A percentile compares a stretch with the other conserved stretches of the same genome.
Evolutionary conservation across 164 flowering plant species (phyloP).

Genomic region (Brasenia schreberi): DNA sequence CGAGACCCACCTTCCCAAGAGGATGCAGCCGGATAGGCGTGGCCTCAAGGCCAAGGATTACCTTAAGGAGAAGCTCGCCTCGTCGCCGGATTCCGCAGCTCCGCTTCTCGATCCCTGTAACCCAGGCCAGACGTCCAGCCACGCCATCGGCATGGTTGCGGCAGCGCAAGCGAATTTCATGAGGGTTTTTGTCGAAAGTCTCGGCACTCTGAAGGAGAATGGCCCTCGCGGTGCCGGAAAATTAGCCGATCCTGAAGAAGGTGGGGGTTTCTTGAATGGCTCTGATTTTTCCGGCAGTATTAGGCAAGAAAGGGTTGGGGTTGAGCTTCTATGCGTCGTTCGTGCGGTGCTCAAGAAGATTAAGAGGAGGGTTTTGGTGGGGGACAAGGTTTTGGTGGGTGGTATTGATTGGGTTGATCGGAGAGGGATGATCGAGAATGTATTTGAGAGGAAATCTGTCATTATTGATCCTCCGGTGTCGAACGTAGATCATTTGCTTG

Average conservation of each 20-base stretch:
- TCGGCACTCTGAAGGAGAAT: not conserved
- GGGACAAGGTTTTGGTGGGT: slow-evolving; percentile 88
- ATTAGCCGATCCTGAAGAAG: not conserved
- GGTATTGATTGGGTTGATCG: slow-evolving; percentile 84
- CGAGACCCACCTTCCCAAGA: slow-evolving; percentile 9
- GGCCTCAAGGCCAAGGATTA: slow-evolving; percentile 45
- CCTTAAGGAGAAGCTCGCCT: slow-evolving; percentile 17
- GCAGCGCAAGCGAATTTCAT: slow-evolving; percentile 92
- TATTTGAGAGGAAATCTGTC: slow-evolving; percentile 52
- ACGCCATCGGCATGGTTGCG: slow-evolving; percentile 71
- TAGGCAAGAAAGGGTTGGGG: slow-evolving; percentile 16
- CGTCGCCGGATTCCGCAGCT: slow-evolving; percentile 35
- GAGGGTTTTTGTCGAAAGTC: slow-evolving; percentile 66
- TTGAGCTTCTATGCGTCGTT: slow-evolving; percentile 81
- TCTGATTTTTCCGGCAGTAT: not conserved
- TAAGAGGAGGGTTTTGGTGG: slow-evolving; percentile 78
- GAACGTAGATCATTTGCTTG: slow-evolving; percentile 84
- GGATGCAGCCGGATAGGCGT: slow-evolving; percentile 29
- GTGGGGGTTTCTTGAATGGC: not conserved
- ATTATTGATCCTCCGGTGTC: slow-evolving; percentile 82
- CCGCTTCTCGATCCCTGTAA: slow-evolving; percentile 14
- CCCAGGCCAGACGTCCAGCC: slow-evolving; percentile 33
- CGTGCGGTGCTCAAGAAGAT: slow-evolving; percentile 87
- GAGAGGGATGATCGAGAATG: slow-evolving; percentile 88
- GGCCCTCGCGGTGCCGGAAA: not conserved